Conservation (phyloP, 1,139 yeast species). For the Nakaseomyces delphensis region DNA sequence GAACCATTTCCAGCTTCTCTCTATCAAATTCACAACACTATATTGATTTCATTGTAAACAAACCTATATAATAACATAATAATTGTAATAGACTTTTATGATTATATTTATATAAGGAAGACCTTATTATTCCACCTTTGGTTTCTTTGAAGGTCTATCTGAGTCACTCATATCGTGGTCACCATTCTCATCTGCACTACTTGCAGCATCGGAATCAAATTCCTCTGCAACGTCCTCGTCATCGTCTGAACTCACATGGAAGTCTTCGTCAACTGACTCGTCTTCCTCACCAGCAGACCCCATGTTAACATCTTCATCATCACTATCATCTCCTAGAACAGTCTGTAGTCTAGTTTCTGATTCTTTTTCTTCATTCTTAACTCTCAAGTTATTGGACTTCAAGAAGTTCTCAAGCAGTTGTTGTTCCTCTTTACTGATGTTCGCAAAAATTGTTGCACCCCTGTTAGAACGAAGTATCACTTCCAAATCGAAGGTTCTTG, state of each 20-base stretch:
- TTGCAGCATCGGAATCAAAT: constrained; percentile 65
- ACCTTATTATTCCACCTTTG: constrained; percentile 22
- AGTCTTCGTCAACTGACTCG: constrained; percentile 61
- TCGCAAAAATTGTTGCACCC: constrained; percentile 75
- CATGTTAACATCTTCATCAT: constrained; percentile 58
- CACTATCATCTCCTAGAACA: constrained; percentile 64
- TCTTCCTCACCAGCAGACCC: constrained; percentile 70
- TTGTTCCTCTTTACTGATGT: constrained; percentile 86
- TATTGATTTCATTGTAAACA: background rate
- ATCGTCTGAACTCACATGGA: constrained; percentile 49
- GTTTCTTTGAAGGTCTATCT: constrained; percentile 31
- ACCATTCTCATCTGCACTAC: constrained; percentile 38
- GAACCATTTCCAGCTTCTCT: too few relatives aligned
- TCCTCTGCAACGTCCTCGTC: constrained; percentile 79
- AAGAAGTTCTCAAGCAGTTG: constrained; percentile 66
- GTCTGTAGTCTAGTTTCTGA: constrained; percentile 74
- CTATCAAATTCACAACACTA: background rate
- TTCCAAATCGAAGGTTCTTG: constrained; percentile 89
- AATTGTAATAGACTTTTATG: too few relatives aligned
- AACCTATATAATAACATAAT: background rate
- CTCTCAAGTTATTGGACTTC: constrained; percentile 65
- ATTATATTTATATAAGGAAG: too few relatives aligned
- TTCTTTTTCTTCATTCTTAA: constrained; percentile 83
- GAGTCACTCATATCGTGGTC: constrained; percentile 39
- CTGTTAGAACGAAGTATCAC: constrained; percentile 58